Evolutionary conservation across 805 yeast genomes (phyloP).

Genomic region (Starmerella powellii): DNA sequence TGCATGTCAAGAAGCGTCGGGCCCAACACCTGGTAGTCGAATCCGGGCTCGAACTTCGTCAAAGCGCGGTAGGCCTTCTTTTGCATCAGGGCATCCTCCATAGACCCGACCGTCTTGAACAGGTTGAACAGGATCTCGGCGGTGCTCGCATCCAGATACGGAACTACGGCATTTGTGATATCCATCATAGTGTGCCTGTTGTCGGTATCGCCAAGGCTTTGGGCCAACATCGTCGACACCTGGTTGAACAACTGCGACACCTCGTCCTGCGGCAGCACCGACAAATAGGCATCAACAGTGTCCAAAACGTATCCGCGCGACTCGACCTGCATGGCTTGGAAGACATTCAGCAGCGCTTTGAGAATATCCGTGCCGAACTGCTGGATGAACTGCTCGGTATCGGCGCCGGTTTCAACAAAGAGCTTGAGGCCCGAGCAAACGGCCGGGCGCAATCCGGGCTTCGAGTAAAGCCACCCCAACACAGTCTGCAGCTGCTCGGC

Average conservation of each 20-base stretch:
- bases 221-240: slow-evolving; percentile 65
- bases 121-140: slow-evolving; percentile 18
- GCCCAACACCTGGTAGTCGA: slow-evolving; percentile 34
- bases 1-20: slow-evolving; percentile 39
- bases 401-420: slow-evolving; percentile 66
- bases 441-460: slow-evolving; percentile 62
- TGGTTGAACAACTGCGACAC: slow-evolving; percentile 68
- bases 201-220: slow-evolving; percentile 24
- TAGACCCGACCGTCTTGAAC: slow-evolving; percentile 17
- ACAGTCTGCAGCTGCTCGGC: slow-evolving; percentile 64
- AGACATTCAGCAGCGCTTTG: slow-evolving; percentile 83
- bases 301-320: slow-evolving; percentile 76
- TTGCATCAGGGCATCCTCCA: slow-evolving; percentile 49
- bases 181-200: slow-evolving; percentile 83
- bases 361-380: slow-evolving; percentile 54
- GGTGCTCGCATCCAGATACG: slow-evolving; percentile 43
- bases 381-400: slow-evolving; percentile 47
- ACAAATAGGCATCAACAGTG: slow-evolving; percentile 69
- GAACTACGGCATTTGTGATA: slow-evolving; percentile 73
- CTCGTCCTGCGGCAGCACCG: slow-evolving; percentile 55
- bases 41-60: slow-evolving; percentile 51
- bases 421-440: slow-evolving; percentile 72
- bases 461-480: slow-evolving; percentile 61
- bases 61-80: slow-evolving; percentile 72
- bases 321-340: slow-evolving; percentile 72